These are phyloP conservation scores for Backusella sp. DNA, from an alignment of 192 early-diverging fungal genomes.

Conservation along the genomic window DNA sequence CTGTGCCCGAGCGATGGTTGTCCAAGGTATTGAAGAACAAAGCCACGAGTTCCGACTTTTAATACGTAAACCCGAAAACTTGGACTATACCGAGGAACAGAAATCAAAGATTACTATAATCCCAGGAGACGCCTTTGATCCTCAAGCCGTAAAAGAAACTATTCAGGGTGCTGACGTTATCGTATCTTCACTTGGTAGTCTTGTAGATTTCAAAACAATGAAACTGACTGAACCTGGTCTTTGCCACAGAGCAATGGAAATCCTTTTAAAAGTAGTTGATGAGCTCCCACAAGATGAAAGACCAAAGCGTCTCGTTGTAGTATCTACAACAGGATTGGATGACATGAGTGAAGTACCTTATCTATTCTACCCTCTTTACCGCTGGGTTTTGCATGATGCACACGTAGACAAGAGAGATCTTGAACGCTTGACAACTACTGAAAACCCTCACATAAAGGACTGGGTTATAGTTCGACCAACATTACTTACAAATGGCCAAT, in stretches of 20 bases:
- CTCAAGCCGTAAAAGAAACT: slow-evolving; percentile 31
- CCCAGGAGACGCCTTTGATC: slow-evolving; percentile 41
- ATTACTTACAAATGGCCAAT: slow-evolving; percentile 37
- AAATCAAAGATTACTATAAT: slow-evolving; percentile 32
- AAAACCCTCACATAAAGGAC: neutral
- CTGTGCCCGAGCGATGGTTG: slow-evolving; percentile 23
- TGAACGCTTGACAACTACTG: neutral
- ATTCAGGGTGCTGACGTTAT: slow-evolving; percentile 38
- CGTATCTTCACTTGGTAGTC: slow-evolving; percentile 37
- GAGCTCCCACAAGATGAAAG: neutral
- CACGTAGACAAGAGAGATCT: slow-evolving; percentile 18
- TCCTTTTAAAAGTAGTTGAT: slow-evolving; percentile 4
- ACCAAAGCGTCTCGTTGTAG: slow-evolving; percentile 6
- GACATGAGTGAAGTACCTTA: slow-evolving; percentile 13
- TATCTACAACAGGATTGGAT: slow-evolving; percentile 12
- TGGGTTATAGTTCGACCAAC: slow-evolving; percentile 48
- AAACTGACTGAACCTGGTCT: slow-evolving; percentile 17
- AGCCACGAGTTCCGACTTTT: slow-evolving; percentile 28
- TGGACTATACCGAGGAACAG: slow-evolving; percentile 41
- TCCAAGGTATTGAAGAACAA: neutral
- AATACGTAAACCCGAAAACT: slow-evolving; percentile 36
- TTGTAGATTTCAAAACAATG: slow-evolving; percentile 17
- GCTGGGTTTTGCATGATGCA: slow-evolving; percentile 3
- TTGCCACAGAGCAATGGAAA: slow-evolving; percentile 2
- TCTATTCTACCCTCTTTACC: slow-evolving; percentile 7